Evolutionary conservation across 306 rosid species (phyloP), one percentile per base, ranked within the genome.

Genomic region (Psophocarpus tetragonolobus): DNA sequence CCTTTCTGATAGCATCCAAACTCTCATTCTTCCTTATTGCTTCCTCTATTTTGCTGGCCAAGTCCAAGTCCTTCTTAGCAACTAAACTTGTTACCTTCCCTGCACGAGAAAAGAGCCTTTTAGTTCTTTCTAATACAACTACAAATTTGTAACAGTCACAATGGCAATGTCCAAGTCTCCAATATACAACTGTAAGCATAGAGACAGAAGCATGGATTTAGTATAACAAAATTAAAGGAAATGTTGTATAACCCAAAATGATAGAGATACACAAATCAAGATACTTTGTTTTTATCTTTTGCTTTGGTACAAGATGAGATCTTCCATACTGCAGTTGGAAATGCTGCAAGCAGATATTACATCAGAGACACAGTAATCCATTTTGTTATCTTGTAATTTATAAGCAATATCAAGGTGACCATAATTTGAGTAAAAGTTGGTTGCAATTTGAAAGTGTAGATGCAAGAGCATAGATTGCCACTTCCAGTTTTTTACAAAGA

Each of bases 11-110:
- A 51, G 90, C 88, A 48, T 95, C 99, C 85, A 95, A 87, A 81
- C 97, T 91, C 84, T 95, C 99, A 20, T 95, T 95, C 83, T 89
- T 92, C 84, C 80, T 87, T 48, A 95, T 75, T n/a, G 99, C 97
- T 83, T 91, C 97, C 82, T 92, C 99, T n/a, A 95, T 91, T 72
- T 87, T 85, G 39, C 82, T 77, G 14, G 97, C 96, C 87, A 95
- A 77, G 44, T 72, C 26, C 36, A 30, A 30, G 66, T 95, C 91
- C 89, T 67, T 95, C 83, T 78, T 92, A 8, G 94, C 83, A 61
- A 92, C 89, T 89, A 95, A 87, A 84, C 99, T 92, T 7, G 99
- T 95, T 80, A 95, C 97, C 80, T 92, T 95, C 86, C 99, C 99
- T 95, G 87, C 68, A 84, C 32, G 15, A 78, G 62, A 27, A 74